Percentiles rank a stretch among this genome's conserved stretches.
These are phyloP conservation scores for Piper longum DNA, from an alignment of 164 flowering plant species.

Conservation along the genomic window DNA sequence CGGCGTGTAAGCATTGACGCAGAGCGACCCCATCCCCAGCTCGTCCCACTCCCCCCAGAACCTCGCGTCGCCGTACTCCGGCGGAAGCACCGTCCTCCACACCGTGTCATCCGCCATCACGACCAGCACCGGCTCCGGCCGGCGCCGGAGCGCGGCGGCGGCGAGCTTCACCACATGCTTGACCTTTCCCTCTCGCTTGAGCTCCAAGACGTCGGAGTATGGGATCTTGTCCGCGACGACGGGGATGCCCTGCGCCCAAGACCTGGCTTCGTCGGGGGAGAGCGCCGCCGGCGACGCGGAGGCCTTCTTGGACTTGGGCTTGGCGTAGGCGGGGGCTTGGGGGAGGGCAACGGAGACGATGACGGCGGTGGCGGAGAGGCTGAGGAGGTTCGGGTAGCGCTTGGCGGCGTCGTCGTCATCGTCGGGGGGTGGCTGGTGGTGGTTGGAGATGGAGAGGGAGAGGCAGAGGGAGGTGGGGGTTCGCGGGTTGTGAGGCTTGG, in stretches of 20 bases:
- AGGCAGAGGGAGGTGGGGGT: no score
- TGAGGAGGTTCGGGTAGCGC: no score
- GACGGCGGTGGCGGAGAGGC: no score
- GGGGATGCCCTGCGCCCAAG: conserved; percentile 60
- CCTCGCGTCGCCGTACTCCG: conserved; percentile 36
- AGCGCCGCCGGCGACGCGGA: no score
- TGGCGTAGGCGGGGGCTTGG: no score
- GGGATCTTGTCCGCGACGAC: conserved; percentile 39
- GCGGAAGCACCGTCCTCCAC: conserved; percentile 60
- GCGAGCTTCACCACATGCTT: conserved; percentile 68
- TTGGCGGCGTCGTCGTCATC: no score
- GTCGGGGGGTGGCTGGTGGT: no score
- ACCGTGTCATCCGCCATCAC: conserved; percentile 77
- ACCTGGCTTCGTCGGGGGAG: conserved; percentile 52
- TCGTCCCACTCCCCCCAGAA: conserved; percentile 78
- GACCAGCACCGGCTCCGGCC: conserved; percentile 47
- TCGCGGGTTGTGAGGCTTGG: no score
- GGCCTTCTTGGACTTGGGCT: no score
- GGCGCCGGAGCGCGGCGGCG: conserved; percentile 19
- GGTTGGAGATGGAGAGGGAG: no score
- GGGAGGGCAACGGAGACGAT: no score
- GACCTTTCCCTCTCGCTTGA: conserved; percentile 46
- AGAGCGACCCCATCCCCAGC: conserved; percentile 31
- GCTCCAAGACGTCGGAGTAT: conserved; percentile 45
- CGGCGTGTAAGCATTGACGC: conserved; percentile 77